Evolutionary conservation across 2,329 filamentous ascomycete species (phyloP), one percentile per base, ranked within the genome.

Genomic region (Curvularia verruculosa): DNA sequence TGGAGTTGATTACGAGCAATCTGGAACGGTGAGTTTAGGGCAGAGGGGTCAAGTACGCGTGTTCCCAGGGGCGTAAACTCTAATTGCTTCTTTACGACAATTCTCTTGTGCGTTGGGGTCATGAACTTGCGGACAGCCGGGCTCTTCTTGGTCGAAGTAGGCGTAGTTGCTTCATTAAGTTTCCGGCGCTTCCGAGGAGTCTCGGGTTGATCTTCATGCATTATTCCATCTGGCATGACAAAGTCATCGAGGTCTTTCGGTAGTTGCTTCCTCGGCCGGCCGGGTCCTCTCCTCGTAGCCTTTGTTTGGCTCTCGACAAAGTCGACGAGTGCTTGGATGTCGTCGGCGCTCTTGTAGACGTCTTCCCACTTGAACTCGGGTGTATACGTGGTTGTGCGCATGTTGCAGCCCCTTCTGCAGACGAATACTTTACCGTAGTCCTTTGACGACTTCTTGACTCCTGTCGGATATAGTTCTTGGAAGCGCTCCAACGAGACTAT

Each of bases 1-100:
- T 99, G 95, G 1, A 99, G 85, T 43, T 91, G 88, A 26, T 88
- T 92, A 19, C 96, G 87, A 46, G 95, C 96, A 58, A 96, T 85
- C 67, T 96, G 92, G 71, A 97, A 98, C 0, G 95, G 95, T 0
- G 95, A 96, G 2, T 89, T 87, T 41, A 92, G 85, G 54, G 90
- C 84, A 64, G 90, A 86, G 4, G 91, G 89, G 1, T 91, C 91
- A 3, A 99, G 83, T 19, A 90, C 84, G 37, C 95, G 89, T 13
- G 92, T 97, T 6, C 92, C 92, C n/a, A 99, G 80, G 0, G 95
- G 95, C 0, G 95, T 99, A 70, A 98, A 98, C 71, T 97, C 93
- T 34, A 99, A 85, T 5, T 91, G 89, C 70, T 93, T 96, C 74
- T 96, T 96, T 40, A 94, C 80, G 37, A 90, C 78, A 37, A 92